These are phyloP conservation scores for Solanum etuberosum DNA, from an alignment of 257 asterid genomes.

Conservation along the genomic window DNA sequence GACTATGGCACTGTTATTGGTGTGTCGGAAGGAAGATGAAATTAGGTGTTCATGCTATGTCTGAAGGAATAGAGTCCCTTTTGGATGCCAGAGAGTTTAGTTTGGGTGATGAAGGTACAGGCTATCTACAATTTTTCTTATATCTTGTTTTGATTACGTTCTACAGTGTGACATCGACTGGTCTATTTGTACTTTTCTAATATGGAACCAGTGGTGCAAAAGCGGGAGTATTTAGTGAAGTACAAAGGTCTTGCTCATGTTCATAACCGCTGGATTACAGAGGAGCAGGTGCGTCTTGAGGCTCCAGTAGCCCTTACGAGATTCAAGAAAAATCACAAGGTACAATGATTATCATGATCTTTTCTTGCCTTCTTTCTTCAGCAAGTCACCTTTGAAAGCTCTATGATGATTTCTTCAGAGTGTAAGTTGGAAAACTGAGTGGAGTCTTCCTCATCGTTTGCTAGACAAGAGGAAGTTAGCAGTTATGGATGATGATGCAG, in stretches of 20 bases:
- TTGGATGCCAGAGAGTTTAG: background rate
- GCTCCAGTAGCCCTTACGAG: background rate
- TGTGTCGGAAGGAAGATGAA: slow-evolving; percentile 20
- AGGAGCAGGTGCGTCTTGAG: background rate
- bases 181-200: background rate
- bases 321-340: slow-evolving; percentile 1
- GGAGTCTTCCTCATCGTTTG: slow-evolving; percentile 21
- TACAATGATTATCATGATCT: background rate
- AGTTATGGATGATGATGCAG: slow-evolving; percentile 2
- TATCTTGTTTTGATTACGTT: background rate
- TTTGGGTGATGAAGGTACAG: slow-evolving; percentile 13
- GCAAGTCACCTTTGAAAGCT: background rate
- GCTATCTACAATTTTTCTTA: background rate
- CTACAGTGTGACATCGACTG: background rate
- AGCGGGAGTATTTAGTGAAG: slow-evolving; percentile 20
- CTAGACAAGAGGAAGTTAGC: slow-evolving; percentile 17
- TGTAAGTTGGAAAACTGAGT: slow-evolving; percentile 11
- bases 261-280: slow-evolving; percentile 19
- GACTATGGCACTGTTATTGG: slow-evolving; percentile 20
- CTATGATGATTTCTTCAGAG: slow-evolving; percentile 8
- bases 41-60: slow-evolving; percentile 15
- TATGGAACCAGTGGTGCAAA: slow-evolving; percentile 1
- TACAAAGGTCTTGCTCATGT: slow-evolving; percentile 23
- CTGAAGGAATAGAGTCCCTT: slow-evolving; percentile 21
- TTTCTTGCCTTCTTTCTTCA: background rate